A percentile compares a stretch with the other conserved stretches of the same genome.
phyloP scores from a whole-genome alignment of 139 green algal species.

The Chloropicon primus region DNA sequence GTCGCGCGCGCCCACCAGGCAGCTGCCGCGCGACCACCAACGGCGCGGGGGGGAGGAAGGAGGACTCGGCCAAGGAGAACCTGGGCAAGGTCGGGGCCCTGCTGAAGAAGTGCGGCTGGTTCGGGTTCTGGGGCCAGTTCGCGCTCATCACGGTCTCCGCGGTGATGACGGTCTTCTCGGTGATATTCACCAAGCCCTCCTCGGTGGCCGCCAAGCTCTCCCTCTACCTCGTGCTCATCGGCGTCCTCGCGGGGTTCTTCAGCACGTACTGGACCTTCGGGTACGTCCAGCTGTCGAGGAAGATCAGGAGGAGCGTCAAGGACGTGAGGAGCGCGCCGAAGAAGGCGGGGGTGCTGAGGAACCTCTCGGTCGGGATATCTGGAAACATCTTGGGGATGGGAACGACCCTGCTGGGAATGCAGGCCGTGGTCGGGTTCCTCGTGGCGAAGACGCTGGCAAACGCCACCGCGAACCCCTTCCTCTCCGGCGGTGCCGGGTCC shows the following conservation, averaged over 20 bases:
- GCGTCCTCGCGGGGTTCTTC: slow-evolving; percentile 79
- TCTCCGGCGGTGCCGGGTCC: slow-evolving; percentile 33
- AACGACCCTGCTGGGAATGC: slow-evolving; percentile 60
- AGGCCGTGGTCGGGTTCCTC: slow-evolving; percentile 81
- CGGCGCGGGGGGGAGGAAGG: neutral
- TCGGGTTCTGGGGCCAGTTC: slow-evolving; percentile 92
- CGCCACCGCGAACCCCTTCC: slow-evolving; percentile 74
- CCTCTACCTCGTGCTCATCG: slow-evolving; percentile 82
- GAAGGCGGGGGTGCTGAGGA: neutral
- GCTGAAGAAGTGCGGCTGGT: slow-evolving; percentile 57
- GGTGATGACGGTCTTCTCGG: slow-evolving; percentile 87
- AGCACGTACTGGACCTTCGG: slow-evolving; percentile 13
- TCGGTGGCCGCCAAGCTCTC: neutral
- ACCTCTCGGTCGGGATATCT: neutral
- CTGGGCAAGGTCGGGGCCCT: neutral
- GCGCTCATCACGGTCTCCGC: slow-evolving; percentile 67
- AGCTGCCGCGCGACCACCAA: neutral
- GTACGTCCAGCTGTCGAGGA: neutral
- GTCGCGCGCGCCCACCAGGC: neutral
- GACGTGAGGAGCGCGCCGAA: neutral
- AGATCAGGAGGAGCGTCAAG: neutral
- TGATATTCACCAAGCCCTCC: neutral
- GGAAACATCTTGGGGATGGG: slow-evolving; percentile 37
- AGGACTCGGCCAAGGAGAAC: neutral
- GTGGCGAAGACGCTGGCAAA: slow-evolving; percentile 94